phyloP scores from a whole-genome alignment of 805 yeast genomes.

The Zygosaccharomyces siamensis region DNA sequence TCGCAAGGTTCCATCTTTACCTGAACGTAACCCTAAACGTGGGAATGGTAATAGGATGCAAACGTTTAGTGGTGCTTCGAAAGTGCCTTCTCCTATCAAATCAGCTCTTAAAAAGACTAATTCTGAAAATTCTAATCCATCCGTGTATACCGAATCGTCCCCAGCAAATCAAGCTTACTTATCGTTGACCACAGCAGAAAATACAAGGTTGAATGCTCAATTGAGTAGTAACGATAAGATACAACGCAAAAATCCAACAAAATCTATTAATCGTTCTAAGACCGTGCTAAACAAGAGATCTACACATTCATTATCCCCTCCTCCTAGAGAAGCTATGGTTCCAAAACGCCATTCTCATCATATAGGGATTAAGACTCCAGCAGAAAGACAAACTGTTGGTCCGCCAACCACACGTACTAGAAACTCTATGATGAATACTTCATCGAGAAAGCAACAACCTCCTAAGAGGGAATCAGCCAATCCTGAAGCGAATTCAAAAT shows the following conservation, averaged over 20 bases:
- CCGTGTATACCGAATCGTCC: slow-evolving; percentile 20
- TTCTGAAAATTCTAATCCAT: slow-evolving; percentile 21
- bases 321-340: slow-evolving; percentile 11
- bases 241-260: slow-evolving; percentile 7
- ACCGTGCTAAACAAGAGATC: slow-evolving; percentile 15
- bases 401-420: slow-evolving; percentile 1
- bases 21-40: slow-evolving; percentile 1
- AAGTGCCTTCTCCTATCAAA: slow-evolving; percentile 39
- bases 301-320: slow-evolving; percentile 14
- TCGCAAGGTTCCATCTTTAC: slow-evolving; percentile 5
- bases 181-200: slow-evolving; percentile 71
- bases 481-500: slow-evolving; percentile 40
- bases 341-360: slow-evolving; percentile 15
- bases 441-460: slow-evolving; percentile 3
- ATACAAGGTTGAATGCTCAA: slow-evolving; percentile 67
- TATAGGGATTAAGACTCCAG: slow-evolving; percentile 3
- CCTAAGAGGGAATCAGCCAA: slow-evolving; percentile 40
- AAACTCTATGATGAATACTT: slow-evolving; percentile 12
- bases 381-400: not conserved
- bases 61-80: not conserved
- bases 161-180: slow-evolving; percentile 62
- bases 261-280: slow-evolving; percentile 21
- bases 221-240: slow-evolving; percentile 35
- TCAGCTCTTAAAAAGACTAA: slow-evolving; percentile 39
- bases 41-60: not conserved